phyloP scores from a whole-genome alignment of 306 rosid genomes.

The Abrus pulchellus region DNA sequence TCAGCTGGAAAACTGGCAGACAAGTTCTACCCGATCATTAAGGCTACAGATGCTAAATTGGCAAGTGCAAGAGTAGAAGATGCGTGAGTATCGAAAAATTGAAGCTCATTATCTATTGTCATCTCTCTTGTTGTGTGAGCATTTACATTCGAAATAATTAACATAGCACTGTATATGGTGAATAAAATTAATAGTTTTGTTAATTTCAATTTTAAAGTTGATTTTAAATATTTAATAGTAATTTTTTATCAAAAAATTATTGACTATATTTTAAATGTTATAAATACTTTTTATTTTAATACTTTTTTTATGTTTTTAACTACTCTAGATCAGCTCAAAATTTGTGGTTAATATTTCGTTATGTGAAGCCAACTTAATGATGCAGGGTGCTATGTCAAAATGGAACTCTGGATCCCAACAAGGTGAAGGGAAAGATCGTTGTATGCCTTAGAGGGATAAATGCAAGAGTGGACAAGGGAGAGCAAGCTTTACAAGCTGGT shows the following conservation, averaged over 20 bases:
- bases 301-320: no score
- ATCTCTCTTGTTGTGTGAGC: neutral
- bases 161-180: neutral
- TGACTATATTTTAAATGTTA: no score
- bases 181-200: neutral
- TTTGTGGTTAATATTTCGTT: no score
- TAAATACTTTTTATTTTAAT: no score
- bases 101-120: neutral
- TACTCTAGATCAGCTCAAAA: no score
- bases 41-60: conserved; percentile 68
- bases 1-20: conserved; percentile 57
- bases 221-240: no score
- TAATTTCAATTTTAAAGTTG: no score
- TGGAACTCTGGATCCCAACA: conserved; percentile 77
- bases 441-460: conserved; percentile 83
- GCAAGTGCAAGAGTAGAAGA: conserved; percentile 62
- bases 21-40: conserved; percentile 65
- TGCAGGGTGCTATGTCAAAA: conserved; percentile 81
- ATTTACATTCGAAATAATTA: neutral
- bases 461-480: conserved; percentile 92
- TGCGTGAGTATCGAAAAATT: conserved; percentile 68
- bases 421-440: conserved; percentile 86
- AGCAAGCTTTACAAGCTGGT: conserved; percentile 78
- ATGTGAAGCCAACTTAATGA: conserved; percentile 16
- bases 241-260: no score